Evolutionary conservation across 305 asterid genomes (phyloP), one percentile per base, ranked within the genome.

Genomic region (Rubia tinctorum): DNA sequence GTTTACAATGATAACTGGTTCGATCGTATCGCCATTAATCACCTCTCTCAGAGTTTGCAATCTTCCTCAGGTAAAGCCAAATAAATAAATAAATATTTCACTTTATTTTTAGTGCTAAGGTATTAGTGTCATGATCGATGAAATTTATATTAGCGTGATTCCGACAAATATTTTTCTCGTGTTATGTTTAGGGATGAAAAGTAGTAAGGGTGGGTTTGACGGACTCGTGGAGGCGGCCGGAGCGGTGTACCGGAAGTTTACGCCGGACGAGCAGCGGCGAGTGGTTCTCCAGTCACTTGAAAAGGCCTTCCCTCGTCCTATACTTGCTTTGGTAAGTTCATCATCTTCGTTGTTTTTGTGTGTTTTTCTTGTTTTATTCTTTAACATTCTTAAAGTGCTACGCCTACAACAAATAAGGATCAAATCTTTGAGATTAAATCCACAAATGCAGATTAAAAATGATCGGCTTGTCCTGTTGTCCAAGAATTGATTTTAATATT

Each of bases 161-260:
- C 55, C 0, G 8, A 51, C 8, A 51, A 51, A 51, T 53, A 7
- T 53, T 53, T 18, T 53, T 53, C 23, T 51, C 22, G 8, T 51
- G 7, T 34, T 12, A 51, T 17, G 15, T 8, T 5, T 58, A 93
- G 98, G 99, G 77, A 37, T 84, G 72, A 80, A 69, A 66, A 86
- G 86, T 85, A 70, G 68, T n/a, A 82, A 69, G 76, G 77, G 63
- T 51, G 99, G 97, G 2, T 94, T 90, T 39, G 96, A 86, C 42
- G 93, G 96, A 7, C 79, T 94, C 64, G 87, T 88, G 68, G 97
- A 90, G 74, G 92, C 91, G 15, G 90, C 96, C 40, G 75, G 76
- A 71, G 83, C 79, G 82, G 93, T 82, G 12, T 86, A 83, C 22
- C 76, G 68, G 81, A 74, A 74, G 34, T 88, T 86, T 77, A 74